Conservation (phyloP, 2,329 filamentous ascomycete genomes). For the Didymella keratinophila region DNA sequence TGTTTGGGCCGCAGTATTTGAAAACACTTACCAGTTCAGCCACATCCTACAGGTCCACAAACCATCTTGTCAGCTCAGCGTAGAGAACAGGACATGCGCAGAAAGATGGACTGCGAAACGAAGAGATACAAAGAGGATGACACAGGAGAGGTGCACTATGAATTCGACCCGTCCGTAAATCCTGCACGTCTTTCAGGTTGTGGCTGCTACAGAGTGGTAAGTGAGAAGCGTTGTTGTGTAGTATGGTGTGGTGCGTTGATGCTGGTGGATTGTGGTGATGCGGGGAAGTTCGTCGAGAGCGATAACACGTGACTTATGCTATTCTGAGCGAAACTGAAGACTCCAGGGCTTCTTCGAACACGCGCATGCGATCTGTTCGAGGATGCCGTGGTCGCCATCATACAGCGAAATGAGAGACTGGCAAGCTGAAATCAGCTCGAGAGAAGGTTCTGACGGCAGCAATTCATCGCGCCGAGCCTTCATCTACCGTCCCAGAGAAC, state of each 20-base stretch:
- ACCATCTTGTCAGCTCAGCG: background rate
- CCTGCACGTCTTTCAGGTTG: background rate
- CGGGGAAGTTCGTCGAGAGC: background rate
- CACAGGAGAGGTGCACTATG: background rate
- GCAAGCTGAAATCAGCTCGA: background rate
- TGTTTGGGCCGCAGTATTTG: slow-evolving; percentile 5
- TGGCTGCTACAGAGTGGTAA: background rate
- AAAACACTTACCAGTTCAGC: background rate
- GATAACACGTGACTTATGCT: background rate
- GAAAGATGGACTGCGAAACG: background rate
- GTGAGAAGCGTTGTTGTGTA: background rate
- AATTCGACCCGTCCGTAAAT: background rate
- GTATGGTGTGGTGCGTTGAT: background rate
- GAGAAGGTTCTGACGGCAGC: background rate
- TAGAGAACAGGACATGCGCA: background rate
- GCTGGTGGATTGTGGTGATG: background rate
- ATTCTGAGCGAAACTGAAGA: background rate
- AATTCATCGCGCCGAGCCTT: background rate
- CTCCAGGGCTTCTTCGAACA: background rate
- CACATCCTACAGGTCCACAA: background rate
- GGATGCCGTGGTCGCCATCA: background rate
- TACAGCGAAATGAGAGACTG: background rate
- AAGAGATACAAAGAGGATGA: background rate
- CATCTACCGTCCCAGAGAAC: slow-evolving; percentile 4
- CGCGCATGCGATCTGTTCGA: background rate